These are phyloP conservation scores for Yamagishiella unicocca DNA, from an alignment of 139 green algal genomes.

Conservation along the genomic window DNA sequence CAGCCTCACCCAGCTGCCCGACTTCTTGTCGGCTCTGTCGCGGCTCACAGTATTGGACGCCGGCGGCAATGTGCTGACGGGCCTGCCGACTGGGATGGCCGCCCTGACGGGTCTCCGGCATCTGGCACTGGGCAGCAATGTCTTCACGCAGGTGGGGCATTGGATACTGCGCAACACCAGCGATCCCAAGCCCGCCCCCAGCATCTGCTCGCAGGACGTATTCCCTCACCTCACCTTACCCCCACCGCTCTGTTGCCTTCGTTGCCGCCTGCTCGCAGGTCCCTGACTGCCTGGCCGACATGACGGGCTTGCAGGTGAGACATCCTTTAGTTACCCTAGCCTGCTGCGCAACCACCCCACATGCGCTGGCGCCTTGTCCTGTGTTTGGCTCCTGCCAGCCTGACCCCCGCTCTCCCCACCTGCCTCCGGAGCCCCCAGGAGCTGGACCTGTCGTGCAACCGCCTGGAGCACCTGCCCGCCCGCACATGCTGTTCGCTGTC, in stretches of 20 bases:
- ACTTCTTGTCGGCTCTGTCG: constrained; percentile 32
- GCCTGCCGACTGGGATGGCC: constrained; percentile 60
- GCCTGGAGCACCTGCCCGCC: constrained; percentile 58
- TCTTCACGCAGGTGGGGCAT: constrained; percentile 58
- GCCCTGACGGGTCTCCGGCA: constrained; percentile 44
- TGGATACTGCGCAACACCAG: no score
- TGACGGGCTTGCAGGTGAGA: constrained; percentile 28
- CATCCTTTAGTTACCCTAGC: no score
- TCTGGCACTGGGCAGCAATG: constrained; percentile 61
- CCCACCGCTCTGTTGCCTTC: no score
- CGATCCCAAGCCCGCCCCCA: no score
- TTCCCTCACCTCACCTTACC: no score
- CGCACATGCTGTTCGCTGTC: constrained; percentile 41
- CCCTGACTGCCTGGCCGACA: not conserved
- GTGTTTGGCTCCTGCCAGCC: not conserved
- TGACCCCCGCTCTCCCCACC: not conserved
- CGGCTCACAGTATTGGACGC: constrained; percentile 58
- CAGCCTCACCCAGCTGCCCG: not conserved
- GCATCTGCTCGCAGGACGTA: no score
- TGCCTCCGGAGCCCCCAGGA: constrained; percentile 48
- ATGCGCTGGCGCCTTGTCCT: no score
- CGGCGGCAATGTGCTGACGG: constrained; percentile 65
- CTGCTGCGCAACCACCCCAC: no score
- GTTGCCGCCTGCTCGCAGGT: no score
- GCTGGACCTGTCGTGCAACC: constrained; percentile 64